phyloP scores from a whole-genome alignment of 768 basidiomycete species.

The Agaricus sinodeliciosus region DNA sequence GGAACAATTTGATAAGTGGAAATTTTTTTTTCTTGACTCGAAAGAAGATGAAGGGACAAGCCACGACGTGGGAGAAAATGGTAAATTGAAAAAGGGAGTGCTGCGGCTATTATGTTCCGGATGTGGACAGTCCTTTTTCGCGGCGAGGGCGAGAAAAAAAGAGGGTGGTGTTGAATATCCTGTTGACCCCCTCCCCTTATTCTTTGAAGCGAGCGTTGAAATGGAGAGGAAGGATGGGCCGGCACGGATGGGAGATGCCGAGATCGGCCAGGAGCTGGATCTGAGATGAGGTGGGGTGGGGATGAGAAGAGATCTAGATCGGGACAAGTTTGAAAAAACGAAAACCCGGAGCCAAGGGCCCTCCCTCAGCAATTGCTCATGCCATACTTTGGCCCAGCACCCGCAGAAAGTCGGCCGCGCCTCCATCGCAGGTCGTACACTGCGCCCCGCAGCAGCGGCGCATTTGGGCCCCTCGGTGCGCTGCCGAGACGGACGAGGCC shows the following conservation, averaged over 20 bases:
- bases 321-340: background rate
- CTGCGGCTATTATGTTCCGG: too few relatives aligned
- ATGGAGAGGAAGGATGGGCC: background rate
- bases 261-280: background rate
- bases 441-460: slow-evolving; percentile 28
- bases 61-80: too few relatives aligned
- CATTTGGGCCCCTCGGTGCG: slow-evolving; percentile 39
- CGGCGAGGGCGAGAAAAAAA: too few relatives aligned
- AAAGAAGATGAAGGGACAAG: too few relatives aligned
- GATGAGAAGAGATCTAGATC: slow-evolving; percentile 9
- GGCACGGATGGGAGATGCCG: background rate
- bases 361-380: slow-evolving; percentile 11
- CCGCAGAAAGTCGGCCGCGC: slow-evolving; percentile 17
- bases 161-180: too few relatives aligned
- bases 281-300: slow-evolving; percentile 7
- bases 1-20: too few relatives aligned
- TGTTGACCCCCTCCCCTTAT: too few relatives aligned
- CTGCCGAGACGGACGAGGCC: slow-evolving; percentile 30
- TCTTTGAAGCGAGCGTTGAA: too few relatives aligned
- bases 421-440: slow-evolving; percentile 28
- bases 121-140: too few relatives aligned
- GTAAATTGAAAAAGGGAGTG: too few relatives aligned
- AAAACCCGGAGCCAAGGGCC: background rate
- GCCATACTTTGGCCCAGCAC: slow-evolving; percentile 26
- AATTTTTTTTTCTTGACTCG: too few relatives aligned